Conservation (phyloP, 2,329 filamentous ascomycete species). For the Zymoseptoria passerinii region DNA sequence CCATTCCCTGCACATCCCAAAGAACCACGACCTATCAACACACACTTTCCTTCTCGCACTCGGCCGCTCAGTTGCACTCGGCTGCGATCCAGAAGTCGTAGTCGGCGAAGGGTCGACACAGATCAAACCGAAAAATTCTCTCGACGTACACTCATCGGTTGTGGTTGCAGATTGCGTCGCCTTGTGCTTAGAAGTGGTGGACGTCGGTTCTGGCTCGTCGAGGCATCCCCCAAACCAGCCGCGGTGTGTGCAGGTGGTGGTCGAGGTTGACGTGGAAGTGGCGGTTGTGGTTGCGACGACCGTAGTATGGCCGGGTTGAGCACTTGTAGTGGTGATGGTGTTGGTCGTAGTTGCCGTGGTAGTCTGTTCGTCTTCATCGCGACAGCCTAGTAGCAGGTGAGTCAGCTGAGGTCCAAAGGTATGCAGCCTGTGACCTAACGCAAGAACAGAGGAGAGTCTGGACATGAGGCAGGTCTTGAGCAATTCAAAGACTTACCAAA, state of each 20-base stretch:
- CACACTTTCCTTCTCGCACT: conserved; percentile 15
- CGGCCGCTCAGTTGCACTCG: conserved; percentile 11
- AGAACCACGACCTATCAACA: conserved; percentile 18
- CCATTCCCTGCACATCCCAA: conserved; percentile 21
- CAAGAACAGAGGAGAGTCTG: conserved; percentile 30
- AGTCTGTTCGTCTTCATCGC: conserved; percentile 45
- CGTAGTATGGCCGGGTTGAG: conserved; percentile 15
- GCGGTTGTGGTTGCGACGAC: conserved; percentile 24
- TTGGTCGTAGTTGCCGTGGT: conserved; percentile 27
- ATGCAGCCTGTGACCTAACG: too few species aligned
- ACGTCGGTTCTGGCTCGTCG: conserved; percentile 26
- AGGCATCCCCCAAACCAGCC: conserved; percentile 79
- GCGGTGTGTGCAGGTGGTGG: conserved; percentile 79
- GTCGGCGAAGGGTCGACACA: conserved; percentile 23
- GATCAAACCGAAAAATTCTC: conserved; percentile 25
- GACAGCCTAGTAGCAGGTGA: too few species aligned
- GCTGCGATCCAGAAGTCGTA: conserved; percentile 4
- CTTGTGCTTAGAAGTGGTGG: conserved; percentile 11
- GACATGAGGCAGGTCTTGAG: conserved; percentile 30
- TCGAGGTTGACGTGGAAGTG: conserved; percentile 66
- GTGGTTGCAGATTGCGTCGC: conserved; percentile 13
- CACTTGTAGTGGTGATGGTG: conserved; percentile 18
- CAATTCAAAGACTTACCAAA: conserved; percentile 42
- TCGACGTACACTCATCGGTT: conserved; percentile 18
- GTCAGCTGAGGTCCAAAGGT: too few species aligned